Evolutionary conservation across 345 rosid species (phyloP).

Genomic region (Geranium rotundifolium): DNA sequence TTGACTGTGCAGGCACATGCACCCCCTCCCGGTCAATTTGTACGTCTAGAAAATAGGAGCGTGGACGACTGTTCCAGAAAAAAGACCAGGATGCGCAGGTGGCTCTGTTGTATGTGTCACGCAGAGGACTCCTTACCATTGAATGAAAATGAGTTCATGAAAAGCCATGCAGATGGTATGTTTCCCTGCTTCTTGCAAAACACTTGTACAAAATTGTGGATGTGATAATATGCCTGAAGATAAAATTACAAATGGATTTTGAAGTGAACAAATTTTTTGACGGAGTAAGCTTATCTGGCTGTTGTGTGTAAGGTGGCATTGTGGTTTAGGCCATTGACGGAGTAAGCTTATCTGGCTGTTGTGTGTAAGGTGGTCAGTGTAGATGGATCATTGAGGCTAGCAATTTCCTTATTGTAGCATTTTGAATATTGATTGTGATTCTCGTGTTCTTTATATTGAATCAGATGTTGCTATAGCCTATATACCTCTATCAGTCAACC

Average conservation of each 20-base stretch:
- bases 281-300: too few relatives aligned
- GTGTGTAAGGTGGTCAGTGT: too few relatives aligned
- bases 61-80: conserved; percentile 43
- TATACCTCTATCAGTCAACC: too few relatives aligned
- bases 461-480: too few relatives aligned
- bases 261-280: too few relatives aligned
- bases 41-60: conserved; percentile 39
- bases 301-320: too few relatives aligned
- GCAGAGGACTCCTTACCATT: conserved; percentile 63
- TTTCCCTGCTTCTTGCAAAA: background rate
- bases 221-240: background rate
- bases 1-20: conserved; percentile 17
- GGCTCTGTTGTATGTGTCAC: conserved; percentile 86
- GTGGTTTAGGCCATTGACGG: too few relatives aligned
- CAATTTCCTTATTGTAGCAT: too few relatives aligned
- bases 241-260: background rate
- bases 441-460: too few relatives aligned
- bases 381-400: too few relatives aligned
- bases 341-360: too few relatives aligned
- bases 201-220: background rate
- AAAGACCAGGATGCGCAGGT: conserved; percentile 79
- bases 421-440: too few relatives aligned
- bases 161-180: conserved; percentile 64
- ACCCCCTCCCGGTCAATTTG: conserved; percentile 18
- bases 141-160: conserved; percentile 43